phyloP scores from a whole-genome alignment of 768 basidiomycete genomes.

The Tulasnella calospora region DNA sequence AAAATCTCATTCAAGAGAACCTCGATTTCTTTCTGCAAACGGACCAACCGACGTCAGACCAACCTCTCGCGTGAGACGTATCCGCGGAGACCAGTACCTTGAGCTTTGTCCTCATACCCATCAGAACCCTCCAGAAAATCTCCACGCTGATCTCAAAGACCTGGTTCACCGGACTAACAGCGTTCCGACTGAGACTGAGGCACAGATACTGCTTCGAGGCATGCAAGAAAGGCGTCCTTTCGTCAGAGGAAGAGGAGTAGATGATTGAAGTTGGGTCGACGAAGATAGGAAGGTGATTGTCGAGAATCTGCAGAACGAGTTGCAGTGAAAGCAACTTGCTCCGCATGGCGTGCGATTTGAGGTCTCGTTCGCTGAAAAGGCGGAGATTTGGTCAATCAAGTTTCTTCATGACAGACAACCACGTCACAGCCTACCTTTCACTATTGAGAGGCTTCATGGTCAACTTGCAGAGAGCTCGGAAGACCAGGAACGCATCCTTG shows the following conservation, averaged over 20 bases:
- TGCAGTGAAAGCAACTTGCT: constrained; percentile 93
- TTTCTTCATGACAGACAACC: background rate
- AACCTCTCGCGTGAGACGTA: background rate
- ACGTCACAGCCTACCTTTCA: constrained; percentile 61
- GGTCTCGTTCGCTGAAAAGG: constrained; percentile 74
- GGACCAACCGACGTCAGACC: background rate
- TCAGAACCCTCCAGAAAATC: constrained; percentile 95
- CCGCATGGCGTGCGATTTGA: constrained; percentile 94
- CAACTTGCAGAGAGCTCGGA: constrained; percentile 92
- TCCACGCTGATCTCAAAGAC: constrained; percentile 98
- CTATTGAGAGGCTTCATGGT: constrained; percentile 95
- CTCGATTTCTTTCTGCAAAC: constrained; percentile 90
- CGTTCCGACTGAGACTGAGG: constrained; percentile 86
- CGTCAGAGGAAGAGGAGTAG: constrained; percentile 81
- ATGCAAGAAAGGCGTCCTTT: constrained; percentile 84
- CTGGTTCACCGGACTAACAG: constrained; percentile 89
- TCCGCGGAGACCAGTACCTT: constrained; percentile 53
- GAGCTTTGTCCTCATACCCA: constrained; percentile 88
- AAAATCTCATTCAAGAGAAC: constrained; percentile 98
- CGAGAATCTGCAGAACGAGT: constrained; percentile 84
- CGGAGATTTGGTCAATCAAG: background rate
- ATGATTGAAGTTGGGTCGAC: constrained; percentile 85
- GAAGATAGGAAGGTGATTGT: constrained; percentile 86
- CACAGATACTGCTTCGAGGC: constrained; percentile 96
- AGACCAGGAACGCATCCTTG: constrained; percentile 97